These are phyloP conservation scores for Hypomontagnella submonticulosa DNA, from an alignment of 495 filamentous ascomycete species.

Conservation along the genomic window DNA sequence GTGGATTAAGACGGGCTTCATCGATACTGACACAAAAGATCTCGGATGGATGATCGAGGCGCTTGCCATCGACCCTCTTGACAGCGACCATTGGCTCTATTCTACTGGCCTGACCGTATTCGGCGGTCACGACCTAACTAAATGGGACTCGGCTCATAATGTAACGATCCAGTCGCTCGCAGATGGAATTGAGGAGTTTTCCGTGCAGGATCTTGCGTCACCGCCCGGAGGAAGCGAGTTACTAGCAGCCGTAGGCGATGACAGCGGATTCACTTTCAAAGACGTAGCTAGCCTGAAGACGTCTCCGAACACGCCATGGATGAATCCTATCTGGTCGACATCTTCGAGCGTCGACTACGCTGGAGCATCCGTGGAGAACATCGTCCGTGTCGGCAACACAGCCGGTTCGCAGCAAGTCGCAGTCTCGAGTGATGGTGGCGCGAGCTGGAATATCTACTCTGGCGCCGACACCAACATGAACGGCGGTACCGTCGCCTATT, in stretches of 20 bases:
- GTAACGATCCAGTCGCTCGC: conserved; percentile 64
- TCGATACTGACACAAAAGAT: conserved; percentile 59
- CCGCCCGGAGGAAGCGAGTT: conserved; percentile 65
- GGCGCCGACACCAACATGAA: conserved; percentile 55
- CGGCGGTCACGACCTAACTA: conserved; percentile 62
- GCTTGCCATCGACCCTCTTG: conserved; percentile 67
- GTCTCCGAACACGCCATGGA: conserved; percentile 61
- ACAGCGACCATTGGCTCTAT: conserved; percentile 70
- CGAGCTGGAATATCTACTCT: conserved; percentile 59
- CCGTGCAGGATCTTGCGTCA: conserved; percentile 63
- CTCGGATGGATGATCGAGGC: conserved; percentile 74
- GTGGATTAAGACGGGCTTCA: conserved; percentile 61
- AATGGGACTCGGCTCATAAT: conserved; percentile 63
- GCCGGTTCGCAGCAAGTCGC: conserved; percentile 55
- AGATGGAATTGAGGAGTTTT: conserved; percentile 69
- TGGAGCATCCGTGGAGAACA: conserved; percentile 61
- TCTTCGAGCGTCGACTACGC: conserved; percentile 67
- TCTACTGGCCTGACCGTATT: conserved; percentile 67
- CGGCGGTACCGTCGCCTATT: conserved; percentile 63
- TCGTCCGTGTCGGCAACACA: conserved; percentile 66
- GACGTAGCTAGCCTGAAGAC: conserved; percentile 56
- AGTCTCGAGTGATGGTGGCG: conserved; percentile 56
- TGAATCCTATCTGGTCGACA: conserved; percentile 61
- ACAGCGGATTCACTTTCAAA: conserved; percentile 64
- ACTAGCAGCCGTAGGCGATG: conserved; percentile 67